Conservation (phyloP, 2,329 filamentous ascomycete species). For the Fusarium newnesense region DNA sequence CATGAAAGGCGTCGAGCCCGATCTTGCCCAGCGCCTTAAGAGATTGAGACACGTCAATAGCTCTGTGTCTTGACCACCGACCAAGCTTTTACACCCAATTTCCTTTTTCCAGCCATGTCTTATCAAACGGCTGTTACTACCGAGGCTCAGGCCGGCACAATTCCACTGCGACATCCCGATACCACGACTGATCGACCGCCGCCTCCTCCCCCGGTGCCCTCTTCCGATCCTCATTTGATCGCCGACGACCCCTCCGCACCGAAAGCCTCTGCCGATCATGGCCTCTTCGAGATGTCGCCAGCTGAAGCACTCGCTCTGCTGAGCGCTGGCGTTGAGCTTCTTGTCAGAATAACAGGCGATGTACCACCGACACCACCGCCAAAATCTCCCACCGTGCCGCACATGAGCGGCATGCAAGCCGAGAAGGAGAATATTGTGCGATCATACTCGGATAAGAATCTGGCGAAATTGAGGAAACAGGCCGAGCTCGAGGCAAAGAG, state of each 20-base stretch:
- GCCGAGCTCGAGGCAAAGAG: constrained; percentile 48
- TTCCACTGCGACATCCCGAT: constrained; percentile 34
- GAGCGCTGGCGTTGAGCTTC: constrained; percentile 74
- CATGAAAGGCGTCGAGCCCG: constrained; percentile 43
- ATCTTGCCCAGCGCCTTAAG: constrained; percentile 42
- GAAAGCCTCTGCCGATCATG: constrained; percentile 58
- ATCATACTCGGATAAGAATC: constrained; percentile 65
- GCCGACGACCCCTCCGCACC: constrained; percentile 38
- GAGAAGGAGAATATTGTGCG: constrained; percentile 71
- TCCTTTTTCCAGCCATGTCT: constrained; percentile 37
- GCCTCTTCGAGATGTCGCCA: constrained; percentile 78
- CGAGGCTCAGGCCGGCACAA: constrained; percentile 34
- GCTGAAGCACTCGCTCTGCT: constrained; percentile 82
- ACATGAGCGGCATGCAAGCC: constrained; percentile 70
- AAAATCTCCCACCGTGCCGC: constrained; percentile 70
- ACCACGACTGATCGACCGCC: constrained; percentile 46
- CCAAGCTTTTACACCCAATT: background rate
- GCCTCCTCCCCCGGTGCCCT: constrained; percentile 57
- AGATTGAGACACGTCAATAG: constrained; percentile 41
- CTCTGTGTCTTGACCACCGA: constrained; percentile 39
- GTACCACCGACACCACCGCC: constrained; percentile 82
- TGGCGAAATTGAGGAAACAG: constrained; percentile 57
- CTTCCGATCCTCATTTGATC: constrained; percentile 51
- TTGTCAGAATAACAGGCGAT: constrained; percentile 80
- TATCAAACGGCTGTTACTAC: constrained; percentile 35